Conservation (phyloP, 108 stramenopile species). For the Cyclotella choctawhatcheeana region DNA sequence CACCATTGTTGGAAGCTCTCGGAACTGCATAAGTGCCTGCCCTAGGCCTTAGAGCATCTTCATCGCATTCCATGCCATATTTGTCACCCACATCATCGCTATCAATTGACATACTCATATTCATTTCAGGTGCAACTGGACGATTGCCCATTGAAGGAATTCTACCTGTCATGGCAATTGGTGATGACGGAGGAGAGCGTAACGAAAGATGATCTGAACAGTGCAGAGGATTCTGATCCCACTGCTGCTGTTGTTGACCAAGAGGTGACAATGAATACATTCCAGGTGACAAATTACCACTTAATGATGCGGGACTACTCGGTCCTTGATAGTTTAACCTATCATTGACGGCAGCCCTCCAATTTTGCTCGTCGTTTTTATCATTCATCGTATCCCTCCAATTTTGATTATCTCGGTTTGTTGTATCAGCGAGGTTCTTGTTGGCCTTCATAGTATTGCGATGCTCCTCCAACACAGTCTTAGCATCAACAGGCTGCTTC, state of each 20-base stretch:
- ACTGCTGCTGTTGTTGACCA: no score
- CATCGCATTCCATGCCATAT: slow-evolving; percentile 6
- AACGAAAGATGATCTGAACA: background rate
- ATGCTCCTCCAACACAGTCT: background rate
- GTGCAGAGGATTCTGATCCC: background rate
- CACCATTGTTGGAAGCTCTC: no score
- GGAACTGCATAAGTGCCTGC: background rate
- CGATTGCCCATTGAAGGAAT: background rate
- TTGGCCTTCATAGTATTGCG: background rate
- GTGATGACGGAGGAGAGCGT: background rate
- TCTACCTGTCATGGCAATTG: background rate
- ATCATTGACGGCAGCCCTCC: slow-evolving; percentile 7
- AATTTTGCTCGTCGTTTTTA: background rate
- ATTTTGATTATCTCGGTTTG: background rate
- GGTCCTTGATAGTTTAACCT: slow-evolving; percentile 10
- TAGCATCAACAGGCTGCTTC: slow-evolving; percentile 2
- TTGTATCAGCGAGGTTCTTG: background rate
- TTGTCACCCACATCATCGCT: slow-evolving; percentile 3
- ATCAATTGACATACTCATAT: slow-evolving; percentile 10
- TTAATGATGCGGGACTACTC: slow-evolving; percentile 1
- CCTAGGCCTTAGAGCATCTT: background rate
- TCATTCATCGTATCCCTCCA: slow-evolving; percentile 4
- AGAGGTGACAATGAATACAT: background rate
- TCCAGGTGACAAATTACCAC: background rate
- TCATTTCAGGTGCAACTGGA: no score